phyloP scores from a whole-genome alignment of 2,329 filamentous ascomycete species.

The Fusarium chlamydosporum region DNA sequence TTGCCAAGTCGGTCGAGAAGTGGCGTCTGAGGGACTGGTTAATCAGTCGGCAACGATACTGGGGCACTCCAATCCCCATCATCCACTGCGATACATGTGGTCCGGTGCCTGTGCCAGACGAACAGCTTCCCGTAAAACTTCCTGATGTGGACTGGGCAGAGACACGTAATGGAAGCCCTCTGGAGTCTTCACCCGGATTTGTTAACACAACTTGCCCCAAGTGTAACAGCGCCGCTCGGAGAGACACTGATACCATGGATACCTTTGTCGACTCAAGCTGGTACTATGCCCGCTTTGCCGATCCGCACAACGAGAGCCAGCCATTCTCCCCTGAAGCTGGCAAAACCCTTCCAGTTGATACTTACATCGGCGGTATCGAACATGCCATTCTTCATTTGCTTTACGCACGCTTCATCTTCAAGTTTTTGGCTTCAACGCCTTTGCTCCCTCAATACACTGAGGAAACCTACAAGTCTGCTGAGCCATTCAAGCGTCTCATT shows the following conservation, averaged over 20 bases:
- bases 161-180: slow-evolving; percentile 80
- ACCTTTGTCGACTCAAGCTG: slow-evolving; percentile 96
- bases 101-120: slow-evolving; percentile 80
- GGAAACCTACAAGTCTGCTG: slow-evolving; percentile 61
- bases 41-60: slow-evolving; percentile 92
- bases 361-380: slow-evolving; percentile 92
- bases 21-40: slow-evolving; percentile 92
- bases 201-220: slow-evolving; percentile 81
- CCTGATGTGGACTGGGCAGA: slow-evolving; percentile 79
- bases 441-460: slow-evolving; percentile 60
- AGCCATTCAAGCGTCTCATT: slow-evolving; percentile 86
- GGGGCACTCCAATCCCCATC: slow-evolving; percentile 92
- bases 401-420: slow-evolving; percentile 91
- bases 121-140: slow-evolving; percentile 82
- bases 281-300: slow-evolving; percentile 88
- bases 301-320: slow-evolving; percentile 73
- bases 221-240: slow-evolving; percentile 77
- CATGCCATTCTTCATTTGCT: slow-evolving; percentile 92
- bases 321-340: slow-evolving; percentile 74
- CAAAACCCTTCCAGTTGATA: slow-evolving; percentile 79
- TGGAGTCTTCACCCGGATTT: slow-evolving; percentile 80
- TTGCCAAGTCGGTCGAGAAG: slow-evolving; percentile 75
- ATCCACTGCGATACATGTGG: slow-evolving; percentile 85
- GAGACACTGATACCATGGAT: slow-evolving; percentile 96
- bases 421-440: slow-evolving; percentile 76